phyloP scores from a whole-genome alignment of 352 stramenopile species.

The Phytophthora syringae region DNA sequence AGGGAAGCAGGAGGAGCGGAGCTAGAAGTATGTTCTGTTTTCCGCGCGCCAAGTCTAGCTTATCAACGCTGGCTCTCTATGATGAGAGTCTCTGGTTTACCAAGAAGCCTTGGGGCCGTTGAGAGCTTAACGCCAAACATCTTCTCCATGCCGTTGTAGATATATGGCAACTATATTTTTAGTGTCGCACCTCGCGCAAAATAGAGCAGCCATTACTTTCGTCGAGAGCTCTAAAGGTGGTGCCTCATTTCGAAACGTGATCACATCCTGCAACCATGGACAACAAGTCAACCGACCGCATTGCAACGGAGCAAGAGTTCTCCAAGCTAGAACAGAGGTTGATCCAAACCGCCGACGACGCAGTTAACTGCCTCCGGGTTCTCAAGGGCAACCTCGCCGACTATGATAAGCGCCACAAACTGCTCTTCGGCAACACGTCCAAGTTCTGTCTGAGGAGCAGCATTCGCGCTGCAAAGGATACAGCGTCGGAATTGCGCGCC shows the following conservation, averaged over 20 bases:
- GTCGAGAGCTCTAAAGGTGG: no score
- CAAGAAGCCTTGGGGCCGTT: neutral
- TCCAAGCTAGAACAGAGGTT: conserved; percentile 13
- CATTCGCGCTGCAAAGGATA: conserved; percentile 12
- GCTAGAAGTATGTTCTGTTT: no score
- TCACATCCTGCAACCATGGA: neutral
- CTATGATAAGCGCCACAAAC: conserved; percentile 13
- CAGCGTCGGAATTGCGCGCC: conserved; percentile 3
- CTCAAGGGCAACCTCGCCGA: conserved; percentile 22
- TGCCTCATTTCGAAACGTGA: conserved; percentile 27
- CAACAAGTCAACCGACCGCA: conserved; percentile 11
- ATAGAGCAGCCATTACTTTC: conserved; percentile 14
- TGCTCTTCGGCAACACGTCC: conserved; percentile 17
- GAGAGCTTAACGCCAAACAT: no score
- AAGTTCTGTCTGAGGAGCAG: conserved; percentile 13
- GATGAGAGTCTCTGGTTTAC: no score
- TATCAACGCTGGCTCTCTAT: no score
- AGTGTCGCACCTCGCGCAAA: neutral
- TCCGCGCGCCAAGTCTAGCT: no score
- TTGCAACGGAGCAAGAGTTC: conserved; percentile 17
- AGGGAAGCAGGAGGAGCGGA: no score
- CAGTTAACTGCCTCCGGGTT: conserved; percentile 20
- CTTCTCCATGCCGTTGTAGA: no score
- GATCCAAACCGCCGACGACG: conserved; percentile 16
- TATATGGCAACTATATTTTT: no score